These are phyloP conservation scores for Sonneratia caseolaris DNA, from an alignment of 345 rosid genomes.

Conservation along the genomic window DNA sequence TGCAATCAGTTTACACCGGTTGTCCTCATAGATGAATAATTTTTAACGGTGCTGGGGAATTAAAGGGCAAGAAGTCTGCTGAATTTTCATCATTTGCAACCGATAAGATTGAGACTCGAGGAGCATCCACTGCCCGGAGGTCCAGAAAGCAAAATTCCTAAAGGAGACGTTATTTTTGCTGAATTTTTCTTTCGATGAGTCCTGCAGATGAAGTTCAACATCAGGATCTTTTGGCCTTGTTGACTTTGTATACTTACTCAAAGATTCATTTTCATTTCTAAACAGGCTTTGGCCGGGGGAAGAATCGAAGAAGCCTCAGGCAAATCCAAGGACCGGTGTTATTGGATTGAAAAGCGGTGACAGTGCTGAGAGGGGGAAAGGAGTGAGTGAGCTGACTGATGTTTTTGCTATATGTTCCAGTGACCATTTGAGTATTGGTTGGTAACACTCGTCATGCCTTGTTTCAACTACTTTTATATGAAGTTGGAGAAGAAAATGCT, in stretches of 20 bases:
- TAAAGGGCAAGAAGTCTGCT: slow-evolving; percentile 30
- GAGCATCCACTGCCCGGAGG: slow-evolving; percentile 41
- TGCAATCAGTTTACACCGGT: neutral
- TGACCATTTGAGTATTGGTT: neutral
- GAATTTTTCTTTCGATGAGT: neutral
- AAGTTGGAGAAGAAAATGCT: slow-evolving; percentile 70
- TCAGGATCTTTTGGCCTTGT: neutral
- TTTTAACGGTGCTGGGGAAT: slow-evolving; percentile 37
- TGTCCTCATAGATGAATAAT: neutral
- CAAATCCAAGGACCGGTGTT: slow-evolving; percentile 23
- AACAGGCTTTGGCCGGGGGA: slow-evolving; percentile 35
- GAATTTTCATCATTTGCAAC: slow-evolving; percentile 27
- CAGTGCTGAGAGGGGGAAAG: slow-evolving; percentile 72
- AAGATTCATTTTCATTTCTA: neutral
- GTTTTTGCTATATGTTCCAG: neutral
- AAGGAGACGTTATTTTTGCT: too few species aligned
- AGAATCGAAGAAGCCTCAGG: slow-evolving; percentile 31
- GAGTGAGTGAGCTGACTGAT: slow-evolving; percentile 32
- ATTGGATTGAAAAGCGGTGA: slow-evolving; percentile 55
- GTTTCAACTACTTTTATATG: slow-evolving; percentile 37
- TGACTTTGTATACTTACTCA: neutral
- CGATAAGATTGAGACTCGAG: slow-evolving; percentile 29
- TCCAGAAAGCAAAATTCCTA: slow-evolving; percentile 10
- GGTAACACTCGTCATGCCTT: slow-evolving; percentile 5
- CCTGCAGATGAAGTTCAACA: neutral